Evolutionary conservation across 345 rosid species (phyloP), one percentile per base, ranked within the genome.

Genomic region (Hypericum perforatum): DNA sequence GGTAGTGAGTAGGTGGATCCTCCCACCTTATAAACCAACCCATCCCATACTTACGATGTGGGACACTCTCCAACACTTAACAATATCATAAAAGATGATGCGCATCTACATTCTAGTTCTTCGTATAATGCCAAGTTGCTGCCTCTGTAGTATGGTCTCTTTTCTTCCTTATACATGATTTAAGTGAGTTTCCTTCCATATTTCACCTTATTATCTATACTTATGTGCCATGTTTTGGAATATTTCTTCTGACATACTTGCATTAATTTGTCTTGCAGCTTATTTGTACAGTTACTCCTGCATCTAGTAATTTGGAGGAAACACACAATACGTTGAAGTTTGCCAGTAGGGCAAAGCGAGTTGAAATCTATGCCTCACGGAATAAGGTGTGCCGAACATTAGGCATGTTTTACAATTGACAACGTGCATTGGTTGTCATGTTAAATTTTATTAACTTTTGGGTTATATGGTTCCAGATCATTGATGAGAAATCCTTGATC

Each of bases 281-380:
- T 64, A 94, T 94, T 63, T 94, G 99, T 66, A 94, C 97, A 11
- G 82, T 94, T 40, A 94, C 99, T 64, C 99, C 99, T 55, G 96
- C 99, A 36, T 94, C 99, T 11, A 89, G 99, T 71, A 94, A 73
- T 69, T 65, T 75, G 82, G 99, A 94, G 70, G 99, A 94, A 78
- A 94, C 99, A 45, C 99, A 94, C 60, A 94, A 94, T 63, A 94
- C 99, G n/a, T 59, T 89, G 69, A 94, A 94, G 76, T 94, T 94
- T 62, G 99, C 99, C 57, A 89, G 86, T 74, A 76, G 99, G 74
- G 99, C 99, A 54, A 94, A 94, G 76, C 77, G 86, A 52, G 92
- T 94, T 50, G 99, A 94, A 67, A 94, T 94, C 49, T 80, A 76
- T 75, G 97, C 97, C 54, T 89, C 96, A 43, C 92, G 99, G 45